phyloP scores from a whole-genome alignment of 371 early-diverging fungal species.

The Mucor mucedo region DNA sequence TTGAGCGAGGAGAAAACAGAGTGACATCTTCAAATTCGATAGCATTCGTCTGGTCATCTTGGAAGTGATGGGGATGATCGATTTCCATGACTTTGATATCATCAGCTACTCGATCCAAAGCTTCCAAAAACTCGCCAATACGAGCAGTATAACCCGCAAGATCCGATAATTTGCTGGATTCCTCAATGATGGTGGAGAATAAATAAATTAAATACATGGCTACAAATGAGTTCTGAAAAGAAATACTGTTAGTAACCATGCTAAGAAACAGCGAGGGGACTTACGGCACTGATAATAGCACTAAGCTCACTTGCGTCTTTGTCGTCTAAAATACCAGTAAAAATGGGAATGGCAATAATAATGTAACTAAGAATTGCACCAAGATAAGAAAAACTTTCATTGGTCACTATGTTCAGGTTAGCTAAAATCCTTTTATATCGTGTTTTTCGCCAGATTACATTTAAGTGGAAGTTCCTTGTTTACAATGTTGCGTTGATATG shows the following conservation, averaged over 20 bases:
- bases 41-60: slow-evolving; percentile 23
- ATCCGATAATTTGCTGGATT: slow-evolving; percentile 69
- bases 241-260: background rate
- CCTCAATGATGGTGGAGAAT: slow-evolving; percentile 78
- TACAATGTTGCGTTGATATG: slow-evolving; percentile 64
- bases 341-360: slow-evolving; percentile 83
- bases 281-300: slow-evolving; percentile 74
- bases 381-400: slow-evolving; percentile 75
- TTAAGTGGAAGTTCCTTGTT: slow-evolving; percentile 68
- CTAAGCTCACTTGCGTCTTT: slow-evolving; percentile 69
- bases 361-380: slow-evolving; percentile 86
- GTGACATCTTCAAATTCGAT: slow-evolving; percentile 47
- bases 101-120: slow-evolving; percentile 55
- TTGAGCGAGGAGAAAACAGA: slow-evolving; percentile 40
- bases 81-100: slow-evolving; percentile 53
- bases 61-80: slow-evolving; percentile 37
- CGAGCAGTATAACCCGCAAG: slow-evolving; percentile 88
- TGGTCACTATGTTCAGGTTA: slow-evolving; percentile 47
- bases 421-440: background rate
- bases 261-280: background rate
- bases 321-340: slow-evolving; percentile 77
- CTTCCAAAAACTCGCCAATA: slow-evolving; percentile 82
- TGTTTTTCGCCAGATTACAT: slow-evolving; percentile 40
- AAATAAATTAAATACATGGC: slow-evolving; percentile 76
- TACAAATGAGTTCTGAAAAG: slow-evolving; percentile 69